These are phyloP conservation scores for Pulveroboletus ravenelii DNA, from an alignment of 768 basidiomycete genomes.

Conservation along the genomic window DNA sequence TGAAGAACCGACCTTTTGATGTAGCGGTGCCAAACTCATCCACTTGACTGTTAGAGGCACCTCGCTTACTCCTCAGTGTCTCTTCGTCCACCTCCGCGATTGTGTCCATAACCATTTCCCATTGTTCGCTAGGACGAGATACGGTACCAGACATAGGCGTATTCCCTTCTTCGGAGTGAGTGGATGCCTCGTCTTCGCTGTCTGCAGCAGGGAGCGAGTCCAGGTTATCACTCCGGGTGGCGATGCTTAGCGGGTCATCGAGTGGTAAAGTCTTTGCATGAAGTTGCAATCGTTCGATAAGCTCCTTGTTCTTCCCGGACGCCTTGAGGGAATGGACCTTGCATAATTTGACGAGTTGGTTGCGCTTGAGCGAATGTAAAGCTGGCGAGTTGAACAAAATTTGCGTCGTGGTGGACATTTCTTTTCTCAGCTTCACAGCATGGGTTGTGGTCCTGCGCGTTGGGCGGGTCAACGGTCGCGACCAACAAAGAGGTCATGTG, in stretches of 20 bases:
- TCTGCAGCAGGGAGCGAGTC: constrained; percentile 28
- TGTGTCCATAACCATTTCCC: constrained; percentile 85
- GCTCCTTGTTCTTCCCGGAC: constrained; percentile 70
- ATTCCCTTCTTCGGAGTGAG: constrained; percentile 14
- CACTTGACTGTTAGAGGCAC: constrained; percentile 35
- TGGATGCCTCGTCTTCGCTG: constrained; percentile 30
- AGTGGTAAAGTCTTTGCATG: constrained; percentile 63
- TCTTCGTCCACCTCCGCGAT: constrained; percentile 64
- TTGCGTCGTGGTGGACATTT: constrained; percentile 68
- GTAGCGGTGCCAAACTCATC: constrained; percentile 71
- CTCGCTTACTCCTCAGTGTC: constrained; percentile 37
- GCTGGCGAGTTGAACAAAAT: constrained; percentile 85
- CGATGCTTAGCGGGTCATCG: constrained; percentile 52
- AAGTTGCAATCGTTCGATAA: constrained; percentile 62
- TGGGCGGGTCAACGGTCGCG: constrained; percentile 16
- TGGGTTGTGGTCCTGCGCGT: background rate
- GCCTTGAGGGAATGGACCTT: constrained; percentile 79
- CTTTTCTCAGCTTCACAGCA: no score
- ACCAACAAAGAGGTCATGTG: constrained; percentile 14
- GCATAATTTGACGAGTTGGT: constrained; percentile 81
- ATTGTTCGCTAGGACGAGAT: constrained; percentile 70
- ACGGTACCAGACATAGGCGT: constrained; percentile 16
- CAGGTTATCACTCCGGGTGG: constrained; percentile 45
- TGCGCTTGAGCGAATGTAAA: constrained; percentile 75
- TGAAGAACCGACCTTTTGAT: constrained; percentile 52